Conservation (phyloP, 2,329 filamentous ascomycete genomes). For the Rachicladosporium sp. region DNA sequence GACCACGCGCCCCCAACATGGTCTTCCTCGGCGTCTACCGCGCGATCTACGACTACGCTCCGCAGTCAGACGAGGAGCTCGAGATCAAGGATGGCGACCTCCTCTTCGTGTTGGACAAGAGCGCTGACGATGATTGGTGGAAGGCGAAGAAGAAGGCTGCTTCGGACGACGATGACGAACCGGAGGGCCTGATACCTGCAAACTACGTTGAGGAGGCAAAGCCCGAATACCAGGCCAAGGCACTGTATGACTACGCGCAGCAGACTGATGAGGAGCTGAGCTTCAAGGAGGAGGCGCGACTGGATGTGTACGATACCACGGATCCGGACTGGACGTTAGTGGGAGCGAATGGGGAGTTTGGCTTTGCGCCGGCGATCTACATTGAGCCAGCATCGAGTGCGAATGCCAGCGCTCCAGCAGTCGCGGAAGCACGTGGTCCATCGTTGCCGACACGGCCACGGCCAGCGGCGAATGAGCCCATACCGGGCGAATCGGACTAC, state of each 20-base stretch:
- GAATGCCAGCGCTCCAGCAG: slow-evolving; percentile 28
- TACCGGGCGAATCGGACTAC: slow-evolving; percentile 29
- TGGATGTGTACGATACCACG: slow-evolving; percentile 77
- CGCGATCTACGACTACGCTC: slow-evolving; percentile 84
- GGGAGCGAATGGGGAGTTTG: slow-evolving; percentile 74
- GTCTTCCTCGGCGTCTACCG: slow-evolving; percentile 85
- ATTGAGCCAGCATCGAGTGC: slow-evolving; percentile 56
- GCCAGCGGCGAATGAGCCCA: slow-evolving; percentile 22
- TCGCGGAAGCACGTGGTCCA: slow-evolving; percentile 19
- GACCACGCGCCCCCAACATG: slow-evolving; percentile 41
- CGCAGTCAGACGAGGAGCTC: slow-evolving; percentile 76
- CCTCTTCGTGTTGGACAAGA: slow-evolving; percentile 79
- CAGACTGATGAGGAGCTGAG: slow-evolving; percentile 97
- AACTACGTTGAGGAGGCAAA: slow-evolving; percentile 86
- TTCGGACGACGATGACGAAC: slow-evolving; percentile 77
- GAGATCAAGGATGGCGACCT: slow-evolving; percentile 75
- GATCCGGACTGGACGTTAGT: slow-evolving; percentile 97
- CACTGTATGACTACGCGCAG: slow-evolving; percentile 95
- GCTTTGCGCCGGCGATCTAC: slow-evolving; percentile 93
- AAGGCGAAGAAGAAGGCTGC: slow-evolving; percentile 82
- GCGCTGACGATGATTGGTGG: slow-evolving; percentile 72
- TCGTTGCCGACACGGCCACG: slow-evolving; percentile 28
- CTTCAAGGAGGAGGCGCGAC: slow-evolving; percentile 73
- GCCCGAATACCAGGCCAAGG: slow-evolving; percentile 60
- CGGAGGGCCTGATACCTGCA: slow-evolving; percentile 76